Evolutionary conservation across 2,329 filamentous ascomycete species (phyloP), one percentile per base, ranked within the genome.

Genomic region (Tolypocladium ovalisporum): DNA sequence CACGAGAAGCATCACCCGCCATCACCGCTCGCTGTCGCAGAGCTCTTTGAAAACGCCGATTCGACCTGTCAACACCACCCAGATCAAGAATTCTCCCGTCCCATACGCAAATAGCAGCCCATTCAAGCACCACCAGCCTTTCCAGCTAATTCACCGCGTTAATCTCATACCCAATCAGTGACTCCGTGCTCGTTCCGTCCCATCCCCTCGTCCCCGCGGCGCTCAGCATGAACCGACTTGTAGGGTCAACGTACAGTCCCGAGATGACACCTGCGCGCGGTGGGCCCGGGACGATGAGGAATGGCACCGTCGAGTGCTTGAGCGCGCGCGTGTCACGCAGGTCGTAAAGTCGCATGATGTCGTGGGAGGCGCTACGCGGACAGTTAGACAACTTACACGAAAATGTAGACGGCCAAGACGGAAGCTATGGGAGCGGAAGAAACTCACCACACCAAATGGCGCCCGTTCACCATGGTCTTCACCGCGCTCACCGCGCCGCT

Each of bases 111-210:
- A 27, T 17, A 27, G 4, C 10, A 27, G 17, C 12, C 22, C 4
- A 27, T 27, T 4, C 22, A 44, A 22, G 9, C 10, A 15, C 8
- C 15, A n/a, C 22, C 22, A 6, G 22, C 4, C 42, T 27, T 27
- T 19, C 36, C 9, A 32, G 8, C 37, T 54, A 52, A 7, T 37
- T 39, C 15, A 59, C 55, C 27, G 72, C 72, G 13, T 67, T 68
- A 57, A 99, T 96, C 74, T 99, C 94, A 71, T 99, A 99, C 19
- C 94, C 94, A 56, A 99, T 83, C 59, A 99, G 71, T 0, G 94
- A 90, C 74, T 99, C 94, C 0, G 94, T 97, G 39, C 82, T 86
- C 24, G 82, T 85, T 1, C 94, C 94, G 70, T 97, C 94, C 94
- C 94, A 99, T 1, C 94, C 94, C 61, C 94, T 78, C 61, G 94